Evolutionary conservation across 2,329 filamentous ascomycete species (phyloP).

Genomic region (Sporothrix protearum): DNA sequence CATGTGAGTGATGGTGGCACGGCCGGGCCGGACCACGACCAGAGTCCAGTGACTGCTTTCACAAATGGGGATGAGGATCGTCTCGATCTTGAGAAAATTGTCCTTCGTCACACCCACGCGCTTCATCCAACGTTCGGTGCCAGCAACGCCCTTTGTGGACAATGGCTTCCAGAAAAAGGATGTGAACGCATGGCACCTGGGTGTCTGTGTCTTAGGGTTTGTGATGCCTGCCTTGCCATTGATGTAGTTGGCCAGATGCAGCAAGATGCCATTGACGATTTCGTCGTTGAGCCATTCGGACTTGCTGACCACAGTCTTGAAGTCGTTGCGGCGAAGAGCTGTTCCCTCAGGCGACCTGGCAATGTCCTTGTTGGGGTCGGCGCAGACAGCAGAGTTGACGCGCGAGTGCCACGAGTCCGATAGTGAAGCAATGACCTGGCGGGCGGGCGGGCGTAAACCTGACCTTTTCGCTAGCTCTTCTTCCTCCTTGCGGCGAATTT

Average conservation of each 20-base stretch:
- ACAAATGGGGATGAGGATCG: slow-evolving; percentile 68
- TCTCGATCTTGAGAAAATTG: slow-evolving; percentile 63
- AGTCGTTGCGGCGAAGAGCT: slow-evolving; percentile 55
- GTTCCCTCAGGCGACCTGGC: slow-evolving; percentile 49
- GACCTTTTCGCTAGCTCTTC: slow-evolving; percentile 27
- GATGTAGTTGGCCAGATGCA: slow-evolving; percentile 56
- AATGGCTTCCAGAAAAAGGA: slow-evolving; percentile 64
- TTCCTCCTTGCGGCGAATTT: slow-evolving; percentile 28
- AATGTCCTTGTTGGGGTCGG: slow-evolving; percentile 38
- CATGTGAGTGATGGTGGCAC: slow-evolving; percentile 62
- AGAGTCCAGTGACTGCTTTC: slow-evolving; percentile 66
- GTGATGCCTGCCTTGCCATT: slow-evolving; percentile 55
- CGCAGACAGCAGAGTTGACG: slow-evolving; percentile 38
- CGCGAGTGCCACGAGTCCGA: slow-evolving; percentile 39
- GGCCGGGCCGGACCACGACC: slow-evolving; percentile 60
- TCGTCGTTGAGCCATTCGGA: slow-evolving; percentile 73
- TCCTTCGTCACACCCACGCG: slow-evolving; percentile 54
- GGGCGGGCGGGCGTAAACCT: slow-evolving; percentile 32
- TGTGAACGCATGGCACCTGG: slow-evolving; percentile 60
- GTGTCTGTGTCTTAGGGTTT: slow-evolving; percentile 44
- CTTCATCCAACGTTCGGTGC: slow-evolving; percentile 54
- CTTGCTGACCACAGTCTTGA: slow-evolving; percentile 56
- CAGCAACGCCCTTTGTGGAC: slow-evolving; percentile 44
- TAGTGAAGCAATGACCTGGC: slow-evolving; percentile 34
- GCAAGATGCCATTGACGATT: slow-evolving; percentile 64